Conservation (phyloP, 441 rosid species). For the Pelargonium cotyledonis region DNA sequence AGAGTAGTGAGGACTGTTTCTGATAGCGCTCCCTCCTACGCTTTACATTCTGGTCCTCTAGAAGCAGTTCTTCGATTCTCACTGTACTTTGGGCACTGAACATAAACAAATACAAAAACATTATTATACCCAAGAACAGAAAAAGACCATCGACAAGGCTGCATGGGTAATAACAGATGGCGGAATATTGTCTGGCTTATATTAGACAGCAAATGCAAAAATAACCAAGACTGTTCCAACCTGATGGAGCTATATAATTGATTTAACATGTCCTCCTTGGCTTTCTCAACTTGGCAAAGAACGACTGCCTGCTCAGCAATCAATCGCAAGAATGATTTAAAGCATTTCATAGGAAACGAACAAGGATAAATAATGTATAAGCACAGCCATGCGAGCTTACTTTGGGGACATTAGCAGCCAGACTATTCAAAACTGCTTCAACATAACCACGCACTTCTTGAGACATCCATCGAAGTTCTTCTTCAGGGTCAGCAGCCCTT, state of each 20-base stretch:
- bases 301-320: slow-evolving; percentile 80
- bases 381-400: slow-evolving; percentile 27
- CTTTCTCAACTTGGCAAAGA: slow-evolving; percentile 99
- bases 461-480: slow-evolving; percentile 99
- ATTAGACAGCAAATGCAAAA: not conserved
- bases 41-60: slow-evolving; percentile 85
- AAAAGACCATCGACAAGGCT: not conserved
- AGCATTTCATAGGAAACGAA: not conserved
- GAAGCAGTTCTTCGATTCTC: slow-evolving; percentile 81
- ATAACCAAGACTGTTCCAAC: slow-evolving; percentile 29
- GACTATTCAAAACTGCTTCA: slow-evolving; percentile 99
- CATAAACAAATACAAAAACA: slow-evolving; percentile 8
- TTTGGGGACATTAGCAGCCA: slow-evolving; percentile 99
- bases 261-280: slow-evolving; percentile 98
- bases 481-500: slow-evolving; percentile 95
- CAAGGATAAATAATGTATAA: slow-evolving; percentile 8
- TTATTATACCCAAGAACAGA: not conserved
- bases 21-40: slow-evolving; percentile 71
- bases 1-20: slow-evolving; percentile 84
- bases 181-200: not conserved
- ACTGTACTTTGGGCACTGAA: slow-evolving; percentile 69
- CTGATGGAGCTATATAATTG: slow-evolving; percentile 91
- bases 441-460: slow-evolving; percentile 99
- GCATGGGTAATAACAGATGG: not conserved
- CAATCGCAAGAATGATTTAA: slow-evolving; percentile 16